Percentiles rank a stretch among this genome's conserved stretches.
Conservation (phyloP, 345 rosid genomes). For the Acer yangbiense region DNA sequence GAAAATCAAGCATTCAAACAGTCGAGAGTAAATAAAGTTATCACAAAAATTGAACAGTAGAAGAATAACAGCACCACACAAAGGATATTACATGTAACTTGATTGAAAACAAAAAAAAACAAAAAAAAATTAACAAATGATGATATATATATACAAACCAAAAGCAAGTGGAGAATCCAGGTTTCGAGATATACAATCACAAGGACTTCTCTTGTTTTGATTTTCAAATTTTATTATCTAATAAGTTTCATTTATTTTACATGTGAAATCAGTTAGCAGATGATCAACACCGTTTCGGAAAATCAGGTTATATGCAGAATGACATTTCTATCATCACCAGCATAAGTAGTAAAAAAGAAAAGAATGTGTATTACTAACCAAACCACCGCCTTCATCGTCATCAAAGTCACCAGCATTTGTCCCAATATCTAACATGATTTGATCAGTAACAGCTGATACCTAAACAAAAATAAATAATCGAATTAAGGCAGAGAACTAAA, state of each 20-base stretch:
- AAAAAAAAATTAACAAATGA: background rate
- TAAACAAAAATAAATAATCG: constrained; percentile 28
- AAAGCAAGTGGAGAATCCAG: background rate
- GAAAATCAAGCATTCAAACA: background rate
- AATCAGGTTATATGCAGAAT: constrained; percentile 1
- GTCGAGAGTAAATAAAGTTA: background rate
- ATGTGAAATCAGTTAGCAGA: background rate
- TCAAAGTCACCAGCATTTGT: constrained; percentile 82
- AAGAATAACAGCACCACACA: background rate
- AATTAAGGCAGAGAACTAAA: background rate
- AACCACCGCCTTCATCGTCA: constrained; percentile 95
- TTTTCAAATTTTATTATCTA: background rate
- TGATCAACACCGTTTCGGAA: background rate
- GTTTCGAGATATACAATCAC: background rate
- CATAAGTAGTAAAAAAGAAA: background rate
- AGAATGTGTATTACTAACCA: constrained; percentile 62
- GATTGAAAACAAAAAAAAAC: background rate
- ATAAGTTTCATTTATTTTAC: background rate
- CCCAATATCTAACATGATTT: constrained; percentile 59
- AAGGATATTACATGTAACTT: background rate
- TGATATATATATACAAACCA: background rate
- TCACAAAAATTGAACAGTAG: background rate
- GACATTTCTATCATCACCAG: background rate
- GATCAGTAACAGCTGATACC: constrained; percentile 98
- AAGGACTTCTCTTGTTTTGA: background rate